Conservation (phyloP, 2,329 filamentous ascomycete genomes). For the Colletotrichum agaves region DNA sequence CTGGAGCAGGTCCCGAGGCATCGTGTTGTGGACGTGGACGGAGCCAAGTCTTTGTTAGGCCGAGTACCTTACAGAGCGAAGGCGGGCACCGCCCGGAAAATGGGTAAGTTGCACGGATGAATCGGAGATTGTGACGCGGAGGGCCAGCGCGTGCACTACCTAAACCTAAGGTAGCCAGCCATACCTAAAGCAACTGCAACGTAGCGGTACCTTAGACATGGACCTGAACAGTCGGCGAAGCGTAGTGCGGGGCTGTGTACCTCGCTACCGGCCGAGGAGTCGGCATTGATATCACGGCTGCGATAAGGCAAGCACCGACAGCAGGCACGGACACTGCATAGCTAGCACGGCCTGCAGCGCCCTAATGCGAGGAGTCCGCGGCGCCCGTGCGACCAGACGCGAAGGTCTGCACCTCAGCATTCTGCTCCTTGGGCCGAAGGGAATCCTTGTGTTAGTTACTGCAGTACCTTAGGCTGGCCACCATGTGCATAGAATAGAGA, state of each 20-base stretch:
- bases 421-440: neutral
- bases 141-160: neutral
- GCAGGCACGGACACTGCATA: conserved; percentile 11
- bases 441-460: too few relatives aligned
- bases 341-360: conserved; percentile 2
- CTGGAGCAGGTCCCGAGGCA: conserved; percentile 28
- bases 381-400: neutral
- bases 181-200: neutral
- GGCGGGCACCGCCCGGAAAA: neutral
- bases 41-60: conserved; percentile 12
- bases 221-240: neutral
- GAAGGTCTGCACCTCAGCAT: neutral
- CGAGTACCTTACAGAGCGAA: neutral
- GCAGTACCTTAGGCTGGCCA: too few relatives aligned
- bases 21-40: conserved; percentile 18
- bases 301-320: conserved; percentile 7
- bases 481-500: too few relatives aligned
- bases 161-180: too few relatives aligned
- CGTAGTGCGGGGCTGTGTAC: neutral
- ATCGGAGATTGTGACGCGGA: conserved; percentile 34
- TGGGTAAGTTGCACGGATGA: conserved; percentile 33
- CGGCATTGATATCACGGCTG: neutral
- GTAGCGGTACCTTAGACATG: neutral
- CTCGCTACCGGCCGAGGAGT: neutral
- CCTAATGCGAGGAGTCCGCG: conserved; percentile 15